Percentiles rank a stretch among this genome's conserved stretches.
These are phyloP conservation scores for Galerina marginata DNA, from an alignment of 768 basidiomycete species.

Conservation along the genomic window DNA sequence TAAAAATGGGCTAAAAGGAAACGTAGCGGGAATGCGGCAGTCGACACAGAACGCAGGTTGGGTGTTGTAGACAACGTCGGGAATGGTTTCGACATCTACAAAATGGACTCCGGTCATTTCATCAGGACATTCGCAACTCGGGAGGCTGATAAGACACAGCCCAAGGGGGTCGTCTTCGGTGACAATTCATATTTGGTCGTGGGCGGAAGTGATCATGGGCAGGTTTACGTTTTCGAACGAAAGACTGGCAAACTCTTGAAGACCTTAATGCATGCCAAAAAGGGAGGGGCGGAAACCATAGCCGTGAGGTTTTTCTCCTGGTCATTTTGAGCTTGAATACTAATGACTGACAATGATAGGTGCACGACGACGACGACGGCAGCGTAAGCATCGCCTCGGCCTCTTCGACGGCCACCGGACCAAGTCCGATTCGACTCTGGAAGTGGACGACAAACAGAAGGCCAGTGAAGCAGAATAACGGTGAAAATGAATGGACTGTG, in stretches of 20 bases:
- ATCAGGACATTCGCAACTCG: slow-evolving; percentile 14
- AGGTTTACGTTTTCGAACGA: slow-evolving; percentile 25
- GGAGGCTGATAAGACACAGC: slow-evolving; percentile 16
- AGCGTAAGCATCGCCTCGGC: background rate
- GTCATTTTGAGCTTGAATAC: background rate
- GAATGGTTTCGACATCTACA: slow-evolving; percentile 24
- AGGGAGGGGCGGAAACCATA: slow-evolving; percentile 4
- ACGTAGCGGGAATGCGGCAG: slow-evolving; percentile 19
- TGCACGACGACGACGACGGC: background rate
- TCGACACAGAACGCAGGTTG: slow-evolving; percentile 8
- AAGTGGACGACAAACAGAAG: background rate
- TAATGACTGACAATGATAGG: background rate
- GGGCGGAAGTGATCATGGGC: slow-evolving; percentile 27
- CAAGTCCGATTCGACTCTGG: background rate
- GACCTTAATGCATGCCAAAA: slow-evolving; percentile 15
- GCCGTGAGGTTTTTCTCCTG: background rate
- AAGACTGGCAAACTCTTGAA: slow-evolving; percentile 21
- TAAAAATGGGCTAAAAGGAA: background rate
- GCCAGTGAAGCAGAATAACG: no score
- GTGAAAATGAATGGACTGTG: background rate
- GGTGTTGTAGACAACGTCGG: slow-evolving; percentile 23
- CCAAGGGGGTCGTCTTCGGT: slow-evolving; percentile 23
- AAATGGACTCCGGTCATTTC: slow-evolving; percentile 19
- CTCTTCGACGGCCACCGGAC: background rate
- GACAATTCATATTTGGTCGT: slow-evolving; percentile 16